These are phyloP conservation scores for Picea sitchensis DNA, from an alignment of 75 land plant species.

Conservation along the genomic window DNA sequence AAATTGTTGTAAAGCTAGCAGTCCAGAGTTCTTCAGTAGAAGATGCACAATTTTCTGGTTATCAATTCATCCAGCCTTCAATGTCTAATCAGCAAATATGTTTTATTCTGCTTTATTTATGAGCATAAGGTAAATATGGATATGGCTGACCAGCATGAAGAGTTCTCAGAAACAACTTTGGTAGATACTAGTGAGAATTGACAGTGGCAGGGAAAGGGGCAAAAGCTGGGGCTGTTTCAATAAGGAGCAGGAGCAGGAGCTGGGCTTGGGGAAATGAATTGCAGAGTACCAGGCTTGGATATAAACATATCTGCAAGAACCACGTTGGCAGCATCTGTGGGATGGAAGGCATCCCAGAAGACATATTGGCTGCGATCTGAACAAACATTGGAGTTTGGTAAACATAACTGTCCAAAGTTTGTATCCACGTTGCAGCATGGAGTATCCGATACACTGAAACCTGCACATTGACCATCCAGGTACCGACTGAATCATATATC, in stretches of 20 bases:
- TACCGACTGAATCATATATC: conserved; percentile 17
- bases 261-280: not conserved
- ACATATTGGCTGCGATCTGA: conserved; percentile 59
- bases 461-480: conserved; percentile 55
- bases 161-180: too few species aligned
- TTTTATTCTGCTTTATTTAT: too few species aligned
- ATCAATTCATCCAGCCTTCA: too few species aligned
- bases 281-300: conserved; percentile 9
- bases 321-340: conserved; percentile 72
- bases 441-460: conserved; percentile 57
- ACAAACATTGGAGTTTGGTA: conserved; percentile 54
- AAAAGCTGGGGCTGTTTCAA: too few species aligned
- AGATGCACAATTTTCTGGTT: too few species aligned
- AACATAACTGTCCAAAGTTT: conserved; percentile 68
- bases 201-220: too few species aligned
- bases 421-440: conserved; percentile 79
- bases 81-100: too few species aligned
- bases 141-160: too few species aligned
- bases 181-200: too few species aligned
- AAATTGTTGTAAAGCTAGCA: too few species aligned
- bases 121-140: too few species aligned
- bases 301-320: conserved; percentile 58
- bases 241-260: not conserved
- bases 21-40: too few species aligned
- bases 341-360: conserved; percentile 98